Evolutionary conservation across 331 rosid genomes (phyloP), one percentile per base, ranked within the genome.

Genomic region (Malus hybrid): DNA sequence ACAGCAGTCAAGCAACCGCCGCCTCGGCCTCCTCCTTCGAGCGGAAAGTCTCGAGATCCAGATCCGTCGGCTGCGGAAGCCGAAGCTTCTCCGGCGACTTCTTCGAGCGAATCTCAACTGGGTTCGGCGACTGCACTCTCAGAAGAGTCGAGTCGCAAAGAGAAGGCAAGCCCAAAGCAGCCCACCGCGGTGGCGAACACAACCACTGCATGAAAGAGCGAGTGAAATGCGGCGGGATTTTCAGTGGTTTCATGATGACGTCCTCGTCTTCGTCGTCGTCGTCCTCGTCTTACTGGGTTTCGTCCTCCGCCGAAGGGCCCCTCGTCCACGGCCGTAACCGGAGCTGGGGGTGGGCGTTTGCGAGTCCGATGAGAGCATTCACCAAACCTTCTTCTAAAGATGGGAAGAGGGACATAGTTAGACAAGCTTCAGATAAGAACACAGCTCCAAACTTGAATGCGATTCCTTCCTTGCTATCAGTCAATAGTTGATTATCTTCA

Each of bases 41-140:
- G 57, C 89, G 97, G 4, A 94, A 94, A 69, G 96, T 92, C 44
- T 94, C 96, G 54, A 85, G 99, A 88, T 94, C 99, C 67, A 87
- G 93, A 92, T 94, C 96, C 75, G 97, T 94, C 59, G 97, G 97
- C 0, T 92, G 99, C 57, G 97, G 97, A 18, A 92, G 97, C 80
- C 81, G 97, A 48, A 94, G 99, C 86, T 94, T 94, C 82, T 92
- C 97, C 27, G 96, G 96, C 7, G 97, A 94, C 50, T 87, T 94
- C 67, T 94, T 94, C 48, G 99, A 94, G 86, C 81, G 99, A 76
- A 92, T 94, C 76, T 94, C 96, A 10, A 92, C 97, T n/a, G 97
- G 97, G 2, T 92, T 94, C 39, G 97, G 99, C 4, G 97, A 94
- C 52, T 94, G 97, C 64, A 90, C 99, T 69, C 88, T 94, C 8